Base-by-base conservation (phyloP, 345 rosid species). In the Populus simonii region DNA sequence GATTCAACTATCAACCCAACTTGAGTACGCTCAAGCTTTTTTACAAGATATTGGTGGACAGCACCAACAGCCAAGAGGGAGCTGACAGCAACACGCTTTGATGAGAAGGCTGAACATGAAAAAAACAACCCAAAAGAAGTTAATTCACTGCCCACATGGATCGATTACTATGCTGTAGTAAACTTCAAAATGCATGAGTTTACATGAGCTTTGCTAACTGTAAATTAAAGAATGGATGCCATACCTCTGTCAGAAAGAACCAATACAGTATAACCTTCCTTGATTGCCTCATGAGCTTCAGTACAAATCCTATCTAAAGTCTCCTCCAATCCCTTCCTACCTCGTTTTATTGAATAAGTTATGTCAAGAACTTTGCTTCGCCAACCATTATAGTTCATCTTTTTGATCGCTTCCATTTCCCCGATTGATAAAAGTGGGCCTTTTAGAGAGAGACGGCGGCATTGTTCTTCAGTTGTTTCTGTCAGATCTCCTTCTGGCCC, bases 401-500 rank as follows among this genome's bases (percentile, higher is more conserved):
- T 94, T 83, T 94, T 96, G 66, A 96, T 70, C 53, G 98, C 85
- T 85, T 94, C 98, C 88, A 92, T 91, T 81, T 92, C 97, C 70
- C 88, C 89, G 22, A 90, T 83, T 17, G 97, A 90, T 75, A 96
- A 82, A 65, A 96, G 93, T 76, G 99, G 91, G 43, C 92, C 92
- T 83, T 92, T 96, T 0, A 96, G 83, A 39, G 99, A 94, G 73
- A 96, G 94, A 59, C 99, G 98, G 80, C 89, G 93, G 74, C 99
- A 96, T 79, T 96, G 99, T 65, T 96, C 97, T 85, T 96, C 98
- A 0, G 97, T 89, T 78, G 98, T 92, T 88, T 96, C 99, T 0
- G 99, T 96, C 76, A 96, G 90, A 85, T 92, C 99, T 70, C 99
- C 99, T 85, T 96, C 99, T 45, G 99, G 98, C 74, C 99, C 99